A percentile compares a stretch with the other conserved stretches of the same genome.
Evolutionary conservation across 2,329 filamentous ascomycete species (phyloP).

Genomic region (Botrytis paeoniae): DNA sequence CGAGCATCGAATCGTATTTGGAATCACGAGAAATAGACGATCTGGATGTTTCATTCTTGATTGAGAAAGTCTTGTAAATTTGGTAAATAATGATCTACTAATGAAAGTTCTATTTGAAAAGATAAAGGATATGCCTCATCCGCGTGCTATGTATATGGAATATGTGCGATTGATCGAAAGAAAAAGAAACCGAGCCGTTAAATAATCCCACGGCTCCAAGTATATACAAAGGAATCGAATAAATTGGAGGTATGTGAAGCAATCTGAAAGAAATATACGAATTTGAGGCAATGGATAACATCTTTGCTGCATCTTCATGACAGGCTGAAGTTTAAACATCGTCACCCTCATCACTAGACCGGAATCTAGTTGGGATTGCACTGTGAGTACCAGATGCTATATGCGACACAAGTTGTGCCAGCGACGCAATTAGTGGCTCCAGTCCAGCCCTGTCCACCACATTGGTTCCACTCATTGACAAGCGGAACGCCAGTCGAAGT

Average conservation of each 20-base stretch:
- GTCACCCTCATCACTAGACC: background rate
- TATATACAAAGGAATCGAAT: background rate
- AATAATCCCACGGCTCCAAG: background rate
- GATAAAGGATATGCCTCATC: background rate
- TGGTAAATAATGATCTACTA: background rate
- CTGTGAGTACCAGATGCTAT: constrained; percentile 27
- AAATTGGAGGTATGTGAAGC: background rate
- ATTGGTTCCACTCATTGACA: constrained; percentile 23
- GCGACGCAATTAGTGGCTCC: constrained; percentile 24
- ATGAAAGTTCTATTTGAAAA: background rate
- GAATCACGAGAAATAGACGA: background rate
- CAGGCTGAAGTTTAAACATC: fast-evolving
- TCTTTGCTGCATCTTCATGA: background rate
- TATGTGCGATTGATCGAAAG: background rate
- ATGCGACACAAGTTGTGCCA: constrained; percentile 24
- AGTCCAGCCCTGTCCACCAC: constrained; percentile 29
- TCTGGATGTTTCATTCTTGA: background rate
- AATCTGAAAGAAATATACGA: background rate
- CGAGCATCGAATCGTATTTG: too few species aligned
- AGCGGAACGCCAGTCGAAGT: constrained; percentile 10
- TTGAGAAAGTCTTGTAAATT: background rate
- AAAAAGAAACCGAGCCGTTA: background rate
- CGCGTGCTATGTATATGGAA: background rate
- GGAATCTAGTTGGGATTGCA: constrained; percentile 22
- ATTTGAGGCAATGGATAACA: background rate